These are phyloP conservation scores for Stephania japonica DNA, from an alignment of 164 flowering plant species.

Conservation along the genomic window DNA sequence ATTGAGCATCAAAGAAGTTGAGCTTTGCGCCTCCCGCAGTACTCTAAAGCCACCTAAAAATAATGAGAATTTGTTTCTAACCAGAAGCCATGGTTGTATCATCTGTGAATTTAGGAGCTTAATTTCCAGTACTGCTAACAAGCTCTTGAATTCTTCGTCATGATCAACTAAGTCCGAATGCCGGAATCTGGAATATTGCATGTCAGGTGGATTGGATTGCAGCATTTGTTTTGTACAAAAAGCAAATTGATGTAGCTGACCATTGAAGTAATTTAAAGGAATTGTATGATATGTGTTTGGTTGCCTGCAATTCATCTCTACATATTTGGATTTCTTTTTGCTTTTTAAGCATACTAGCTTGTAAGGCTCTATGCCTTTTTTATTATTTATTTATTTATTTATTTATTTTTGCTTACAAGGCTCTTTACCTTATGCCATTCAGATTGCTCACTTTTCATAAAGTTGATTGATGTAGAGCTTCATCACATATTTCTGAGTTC, in stretches of 20 bases:
- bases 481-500: too few species aligned
- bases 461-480: too few species aligned
- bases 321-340: too few species aligned
- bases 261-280: background rate
- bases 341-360: background rate
- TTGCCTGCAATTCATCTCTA: background rate
- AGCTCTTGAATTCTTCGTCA: background rate
- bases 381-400: too few species aligned
- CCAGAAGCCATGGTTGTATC: background rate
- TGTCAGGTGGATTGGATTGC: background rate
- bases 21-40: background rate
- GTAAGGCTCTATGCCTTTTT: too few species aligned
- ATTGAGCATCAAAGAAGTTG: background rate
- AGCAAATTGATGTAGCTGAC: background rate
- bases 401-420: too few species aligned
- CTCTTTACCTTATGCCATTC: too few species aligned
- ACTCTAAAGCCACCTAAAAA: background rate
- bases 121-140: background rate
- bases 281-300: background rate
- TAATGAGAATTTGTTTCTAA: background rate
- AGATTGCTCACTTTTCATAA: too few species aligned
- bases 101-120: background rate
- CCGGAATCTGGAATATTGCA: background rate
- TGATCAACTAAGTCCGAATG: background rate
- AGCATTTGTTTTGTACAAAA: background rate